Base-by-base conservation (phyloP, 2,329 filamentous ascomycete genomes). In the Calonectria naviculata region DNA sequence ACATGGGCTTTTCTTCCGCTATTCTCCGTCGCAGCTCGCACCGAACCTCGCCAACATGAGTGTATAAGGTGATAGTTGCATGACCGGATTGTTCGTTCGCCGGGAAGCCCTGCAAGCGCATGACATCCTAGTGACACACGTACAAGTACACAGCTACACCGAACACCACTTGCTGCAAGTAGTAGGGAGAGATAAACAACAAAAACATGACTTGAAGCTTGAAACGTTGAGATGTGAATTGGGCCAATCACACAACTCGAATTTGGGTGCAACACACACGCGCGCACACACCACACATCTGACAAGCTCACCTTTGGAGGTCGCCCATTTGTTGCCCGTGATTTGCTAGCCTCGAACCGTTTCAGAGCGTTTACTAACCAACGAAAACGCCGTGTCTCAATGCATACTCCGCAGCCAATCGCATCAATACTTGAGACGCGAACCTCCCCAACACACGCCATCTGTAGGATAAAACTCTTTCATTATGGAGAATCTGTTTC, bases 401-500 rank as follows among this genome's bases (percentile, higher is more conserved):
- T 17, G 24, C 56, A 61, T 29, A 5, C 17, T 19, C 38, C 26
- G 26, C 38, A 61, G 56, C 36, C 56, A 42, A 61, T 44, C 56
- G 38, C 56, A 61, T 44, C 26, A 29, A 21, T 19, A 29, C 24
- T 13, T n/a, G 24, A 29, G 31, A n/a, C 21, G 38, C 56, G 26
- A 29, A 61, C 12, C 26, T 36, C 26, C 5, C 56, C 56, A 42
- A 5, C 38, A 42, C 34, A 19, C 31, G 13, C 13, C 12, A 19
- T 28, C 56, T 15, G 26, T n/a, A 28, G 15, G 26, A 41, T 21
- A 26, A 31, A 36, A 21, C 34, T 26, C 21, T 38, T 19, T 29
- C 26, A 21, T 52, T 60, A 61, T 34, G 54, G 65, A 49, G 52
- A 61, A 24, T 46, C 52, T 60, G 65, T 67, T 67, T 67, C 65